Base-by-base conservation (phyloP, 2,329 filamentous ascomycete species). In the Teratosphaeria viscida region DNA sequence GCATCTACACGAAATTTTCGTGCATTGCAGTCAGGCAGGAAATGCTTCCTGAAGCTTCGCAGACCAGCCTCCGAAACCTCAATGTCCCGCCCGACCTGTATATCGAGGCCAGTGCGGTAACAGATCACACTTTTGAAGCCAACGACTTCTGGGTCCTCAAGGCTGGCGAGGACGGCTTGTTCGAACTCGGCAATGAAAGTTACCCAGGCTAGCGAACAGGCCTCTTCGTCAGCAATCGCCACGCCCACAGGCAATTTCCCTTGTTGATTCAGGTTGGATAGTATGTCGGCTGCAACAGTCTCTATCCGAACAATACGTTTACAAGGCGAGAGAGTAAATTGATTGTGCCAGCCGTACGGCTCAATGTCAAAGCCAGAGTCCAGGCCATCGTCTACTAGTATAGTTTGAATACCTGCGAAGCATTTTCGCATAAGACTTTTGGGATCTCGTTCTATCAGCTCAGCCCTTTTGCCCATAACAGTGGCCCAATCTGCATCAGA, bases 101-200 rank as follows among this genome's bases (percentile, higher is more conserved):
- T 77, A 47, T 82, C 81, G 5, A 92, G 77, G 0, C 90, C 90
- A 0, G 85, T 89, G 14, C 89, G 82, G 71, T 94, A 94, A 74
- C 89, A 92, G 59, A 95, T 83, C 55, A 92, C 84, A 1, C 85
- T 89, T 72, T 95, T 94, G 80, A 95, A 95, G 2, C 82, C 90
- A 1, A 84, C 88, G 1, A 95, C 85, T 19, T 85, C 80, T 0
- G 82, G 75, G 67, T 94, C 85, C 0, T 78, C 75, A 29, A 91
- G 78, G 2, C 83, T 80, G 1, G 78, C 72, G 11, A 75, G 69
- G 39, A 94, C 85, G 27, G 77, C 72, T 2, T 72, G 68, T 57
- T 77, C 75, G 60, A 85, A 85, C 3, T 77, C 75, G 2, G 73
- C 72, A 12, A 80, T 73, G 66, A 84, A 81, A 34, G 67, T 68